Conservation (phyloP, 306 rosid species). For the Alnus glutinosa region DNA sequence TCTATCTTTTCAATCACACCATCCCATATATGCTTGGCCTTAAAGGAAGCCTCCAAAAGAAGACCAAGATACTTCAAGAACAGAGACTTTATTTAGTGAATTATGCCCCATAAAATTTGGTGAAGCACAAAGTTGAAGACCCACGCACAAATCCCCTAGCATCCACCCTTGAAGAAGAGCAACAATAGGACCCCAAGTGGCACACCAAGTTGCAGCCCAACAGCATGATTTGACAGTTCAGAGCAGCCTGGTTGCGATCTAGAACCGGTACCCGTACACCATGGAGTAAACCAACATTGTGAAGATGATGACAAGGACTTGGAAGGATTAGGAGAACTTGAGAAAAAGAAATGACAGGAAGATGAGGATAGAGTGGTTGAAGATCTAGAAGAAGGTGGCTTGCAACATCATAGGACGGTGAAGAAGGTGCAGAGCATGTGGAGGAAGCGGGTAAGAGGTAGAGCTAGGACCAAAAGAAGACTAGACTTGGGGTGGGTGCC, state of each 20-base stretch:
- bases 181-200: conserved; percentile 66
- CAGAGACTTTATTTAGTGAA: too few species aligned
- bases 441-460: conserved; percentile 70
- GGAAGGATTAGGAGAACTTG: conserved; percentile 82
- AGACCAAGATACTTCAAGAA: too few species aligned
- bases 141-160: conserved; percentile 89
- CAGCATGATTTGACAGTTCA: conserved; percentile 61
- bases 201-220: conserved; percentile 75
- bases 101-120: too few species aligned
- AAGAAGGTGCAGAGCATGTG: conserved; percentile 67
- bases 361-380: conserved; percentile 69
- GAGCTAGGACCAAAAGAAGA: conserved; percentile 89
- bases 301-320: conserved; percentile 71
- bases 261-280: conserved; percentile 66
- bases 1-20: too few species aligned
- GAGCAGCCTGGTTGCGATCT: conserved; percentile 60
- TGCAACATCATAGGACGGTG: conserved; percentile 54
- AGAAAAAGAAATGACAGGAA: conserved; percentile 68
- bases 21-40: too few species aligned
- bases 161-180: conserved; percentile 69
- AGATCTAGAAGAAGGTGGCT: conserved; percentile 47
- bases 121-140: conserved; percentile 56
- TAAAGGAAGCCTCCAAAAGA: too few species aligned
- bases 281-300: conserved; percentile 56
- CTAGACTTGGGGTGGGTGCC: conserved; percentile 93